phyloP scores from a whole-genome alignment of 2,329 filamentous ascomycete genomes.

The Beauveria sp. region DNA sequence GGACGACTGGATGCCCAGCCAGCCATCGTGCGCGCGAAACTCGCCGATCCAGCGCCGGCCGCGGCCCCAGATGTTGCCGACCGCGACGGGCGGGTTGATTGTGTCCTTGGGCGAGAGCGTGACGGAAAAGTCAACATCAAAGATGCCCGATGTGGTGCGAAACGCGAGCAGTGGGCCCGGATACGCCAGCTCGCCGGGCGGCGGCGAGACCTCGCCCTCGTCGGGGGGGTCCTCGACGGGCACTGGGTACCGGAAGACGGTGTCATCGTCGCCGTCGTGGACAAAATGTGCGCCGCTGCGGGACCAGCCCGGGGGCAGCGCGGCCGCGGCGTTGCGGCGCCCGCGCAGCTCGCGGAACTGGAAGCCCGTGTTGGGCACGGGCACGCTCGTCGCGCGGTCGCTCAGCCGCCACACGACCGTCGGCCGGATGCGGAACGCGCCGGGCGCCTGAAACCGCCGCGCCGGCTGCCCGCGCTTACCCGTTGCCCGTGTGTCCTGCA shows the following conservation, averaged over 20 bases:
- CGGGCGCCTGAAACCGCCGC: slow-evolving; percentile 29
- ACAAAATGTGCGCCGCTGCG: slow-evolving; percentile 28
- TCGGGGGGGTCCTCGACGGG: slow-evolving; percentile 29
- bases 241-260: slow-evolving; percentile 35
- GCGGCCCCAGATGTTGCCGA: slow-evolving; percentile 34
- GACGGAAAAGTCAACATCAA: slow-evolving; percentile 33
- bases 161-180: slow-evolving; percentile 35
- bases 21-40: slow-evolving; percentile 36
- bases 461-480: slow-evolving; percentile 23
- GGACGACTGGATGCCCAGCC: slow-evolving; percentile 38
- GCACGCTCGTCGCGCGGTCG: slow-evolving; percentile 27
- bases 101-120: slow-evolving; percentile 28
- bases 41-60: slow-evolving; percentile 32
- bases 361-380: slow-evolving; percentile 30
- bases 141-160: slow-evolving; percentile 29
- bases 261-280: slow-evolving; percentile 32
- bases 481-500: slow-evolving; percentile 27
- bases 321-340: slow-evolving; percentile 22
- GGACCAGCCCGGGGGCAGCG: slow-evolving; percentile 33
- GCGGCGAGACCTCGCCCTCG: slow-evolving; percentile 22
- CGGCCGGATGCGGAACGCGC: slow-evolving; percentile 31
- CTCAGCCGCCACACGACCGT: slow-evolving; percentile 33
- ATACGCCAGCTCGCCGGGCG: slow-evolving; percentile 22
- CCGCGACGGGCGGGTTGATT: slow-evolving; percentile 32
- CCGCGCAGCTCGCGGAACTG: slow-evolving; percentile 31